Conservation (phyloP, 257 asterid genomes). For the Capsicum rhomboideum region DNA sequence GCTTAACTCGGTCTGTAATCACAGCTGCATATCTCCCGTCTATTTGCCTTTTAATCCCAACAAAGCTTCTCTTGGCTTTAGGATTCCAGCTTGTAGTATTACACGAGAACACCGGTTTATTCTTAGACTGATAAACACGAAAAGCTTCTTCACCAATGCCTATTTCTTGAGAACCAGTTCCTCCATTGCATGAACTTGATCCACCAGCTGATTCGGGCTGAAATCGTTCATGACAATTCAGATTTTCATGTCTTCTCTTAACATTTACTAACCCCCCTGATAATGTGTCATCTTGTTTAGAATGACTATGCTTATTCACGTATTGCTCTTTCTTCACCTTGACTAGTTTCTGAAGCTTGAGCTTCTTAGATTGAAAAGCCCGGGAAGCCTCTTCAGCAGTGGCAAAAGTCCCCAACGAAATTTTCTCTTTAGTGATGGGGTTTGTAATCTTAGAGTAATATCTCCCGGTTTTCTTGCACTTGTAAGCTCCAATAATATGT, state of each 20-base stretch:
- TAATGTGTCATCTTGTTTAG: no score
- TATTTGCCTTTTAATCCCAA: background rate
- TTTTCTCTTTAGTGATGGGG: no score
- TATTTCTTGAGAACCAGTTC: background rate
- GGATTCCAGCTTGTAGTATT: background rate
- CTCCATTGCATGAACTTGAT: background rate
- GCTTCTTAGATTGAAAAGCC: background rate
- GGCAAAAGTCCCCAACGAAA: background rate
- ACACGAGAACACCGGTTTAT: background rate
- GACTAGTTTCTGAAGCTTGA: background rate
- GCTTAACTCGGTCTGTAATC: background rate
- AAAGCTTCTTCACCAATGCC: background rate
- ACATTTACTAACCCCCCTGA: no score
- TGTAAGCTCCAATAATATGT: no score
- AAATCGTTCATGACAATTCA: no score
- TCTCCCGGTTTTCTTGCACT: no score
- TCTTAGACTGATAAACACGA: background rate
- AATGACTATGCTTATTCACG: no score
- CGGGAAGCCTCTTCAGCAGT: background rate
- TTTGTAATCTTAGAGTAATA: no score
- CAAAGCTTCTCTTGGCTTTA: background rate
- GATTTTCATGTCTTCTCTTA: no score
- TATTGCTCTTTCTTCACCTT: no score
- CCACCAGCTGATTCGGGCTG: background rate
- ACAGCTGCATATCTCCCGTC: background rate